Evolutionary conservation across 228 moss, liverwort and hornwort species (phyloP).

Genomic region (Sphagnum magellanicum): DNA sequence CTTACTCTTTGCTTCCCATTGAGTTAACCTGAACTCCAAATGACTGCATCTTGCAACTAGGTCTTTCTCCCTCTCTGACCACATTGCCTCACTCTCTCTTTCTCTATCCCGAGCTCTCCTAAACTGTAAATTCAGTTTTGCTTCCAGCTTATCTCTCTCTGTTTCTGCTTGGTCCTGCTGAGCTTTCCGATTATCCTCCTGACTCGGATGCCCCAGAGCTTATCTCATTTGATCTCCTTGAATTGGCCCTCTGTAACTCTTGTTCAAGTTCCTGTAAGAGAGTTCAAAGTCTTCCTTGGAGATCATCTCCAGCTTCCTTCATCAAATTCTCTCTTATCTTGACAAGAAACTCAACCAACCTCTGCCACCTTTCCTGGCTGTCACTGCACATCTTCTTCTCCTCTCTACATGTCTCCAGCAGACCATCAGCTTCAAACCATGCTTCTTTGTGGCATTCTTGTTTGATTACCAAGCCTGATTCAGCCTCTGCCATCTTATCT

Average conservation of each 20-base stretch:
- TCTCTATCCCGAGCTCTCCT: conserved; percentile 55
- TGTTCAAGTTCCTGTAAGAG: conserved; percentile 44
- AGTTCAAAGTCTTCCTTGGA: conserved; percentile 28
- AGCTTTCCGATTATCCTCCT: conserved; percentile 46
- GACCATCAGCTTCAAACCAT: conserved; percentile 43
- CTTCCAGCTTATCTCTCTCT: conserved; percentile 64
- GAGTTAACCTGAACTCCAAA: conserved; percentile 55
- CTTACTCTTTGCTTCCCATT: conserved; percentile 41
- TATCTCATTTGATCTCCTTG: conserved; percentile 31
- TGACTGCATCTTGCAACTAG: conserved; percentile 46
- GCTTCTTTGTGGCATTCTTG: conserved; percentile 62
- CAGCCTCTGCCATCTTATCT: conserved; percentile 45
- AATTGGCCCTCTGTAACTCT: conserved; percentile 41
- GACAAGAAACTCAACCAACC: conserved; percentile 41
- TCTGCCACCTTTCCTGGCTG: conserved; percentile 53
- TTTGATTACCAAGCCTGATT: conserved; percentile 41
- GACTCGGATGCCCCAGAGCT: conserved; percentile 22
- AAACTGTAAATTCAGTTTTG: conserved; percentile 38
- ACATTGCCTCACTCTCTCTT: conserved; percentile 61
- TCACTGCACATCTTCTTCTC: conserved; percentile 54
- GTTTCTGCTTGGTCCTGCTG: conserved; percentile 50
- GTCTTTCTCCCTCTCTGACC: conserved; percentile 58
- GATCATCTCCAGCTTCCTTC: conserved; percentile 34
- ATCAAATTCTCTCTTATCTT: conserved; percentile 42
- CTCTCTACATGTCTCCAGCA: conserved; percentile 50